Evolutionary conservation across 768 basidiomycete genomes (phyloP), one percentile per base, ranked within the genome.

Genomic region (Termitomyces titanicus): DNA sequence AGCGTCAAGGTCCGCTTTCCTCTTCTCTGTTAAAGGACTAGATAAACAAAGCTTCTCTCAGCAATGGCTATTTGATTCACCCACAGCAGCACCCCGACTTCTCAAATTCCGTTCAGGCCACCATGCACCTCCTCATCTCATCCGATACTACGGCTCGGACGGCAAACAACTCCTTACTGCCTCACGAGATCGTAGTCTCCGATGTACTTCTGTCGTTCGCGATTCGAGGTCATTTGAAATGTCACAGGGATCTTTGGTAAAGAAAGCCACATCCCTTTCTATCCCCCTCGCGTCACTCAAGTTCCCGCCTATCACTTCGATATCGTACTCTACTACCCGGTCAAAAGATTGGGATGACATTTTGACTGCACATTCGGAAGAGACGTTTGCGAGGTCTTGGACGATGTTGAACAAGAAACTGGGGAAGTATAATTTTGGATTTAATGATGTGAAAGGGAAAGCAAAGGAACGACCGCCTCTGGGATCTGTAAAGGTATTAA

Each of bases 11-110:
- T 94, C 55, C 51, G 68, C 34, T 35, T 39, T 33, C 6, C 49
- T 35, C 22, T 24, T 17, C 33, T 29, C 27, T 45, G 22, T 31
- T 1, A 2, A 15, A 43, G 7, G 6, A 17, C 17, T 37, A 38
- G 13, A 33, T 9, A 49, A 29, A 37, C 35, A 5, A 47, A 15
- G 24, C 24, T 38, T 51, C 39, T 56, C 33, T 8, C 64, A 98
- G 95, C 95, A 99, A 94, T 98, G 96, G 95, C 67, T 96, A 20
- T 95, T 96, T 63, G 97, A 98, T 64, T 91, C 94, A 0, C 92
- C 94, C 0, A 89, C 90, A 0, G 77, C 88, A 1, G 75, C 90
- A 22, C 96, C 97, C 1, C 82, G 92, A 53, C 75, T 98, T 11
- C 80, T 98, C 24, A 98, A 98, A 74, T 92, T 83, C 68, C 84